Conservation (phyloP, 257 asterid species). For the Avicennia marina region DNA sequence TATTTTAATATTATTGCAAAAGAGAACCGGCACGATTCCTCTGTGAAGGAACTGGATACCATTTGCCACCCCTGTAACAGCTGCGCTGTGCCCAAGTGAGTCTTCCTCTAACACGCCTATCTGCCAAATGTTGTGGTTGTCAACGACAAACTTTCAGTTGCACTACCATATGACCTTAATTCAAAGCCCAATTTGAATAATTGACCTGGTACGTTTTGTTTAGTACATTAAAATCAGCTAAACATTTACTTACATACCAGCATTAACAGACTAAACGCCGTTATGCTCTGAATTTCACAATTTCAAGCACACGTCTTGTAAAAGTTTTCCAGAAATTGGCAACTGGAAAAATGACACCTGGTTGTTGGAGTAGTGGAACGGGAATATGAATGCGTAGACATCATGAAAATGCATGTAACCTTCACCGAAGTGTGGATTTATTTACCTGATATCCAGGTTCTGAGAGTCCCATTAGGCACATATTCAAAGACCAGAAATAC, state of each 20-base stretch:
- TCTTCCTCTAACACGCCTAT: slow-evolving; percentile 37
- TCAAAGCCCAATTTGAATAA: no score
- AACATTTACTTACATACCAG: no score
- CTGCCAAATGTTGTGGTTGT: slow-evolving; percentile 39
- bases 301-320: background rate
- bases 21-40: slow-evolving; percentile 75
- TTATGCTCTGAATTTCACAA: slow-evolving; percentile 6
- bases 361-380: no score
- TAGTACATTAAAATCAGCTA: no score
- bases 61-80: slow-evolving; percentile 85
- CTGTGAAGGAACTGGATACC: slow-evolving; percentile 88
- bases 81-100: slow-evolving; percentile 86
- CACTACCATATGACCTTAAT: no score
- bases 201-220: no score
- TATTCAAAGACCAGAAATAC: slow-evolving; percentile 75
- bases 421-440: background rate
- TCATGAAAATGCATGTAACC: no score
- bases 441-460: slow-evolving; percentile 87
- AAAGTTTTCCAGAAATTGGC: no score
- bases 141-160: no score
- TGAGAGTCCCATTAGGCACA: slow-evolving; percentile 73
- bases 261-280: no score
- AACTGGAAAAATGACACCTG: no score
- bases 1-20: slow-evolving; percentile 57
- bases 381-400: no score